Conservation (phyloP, 108 stramenopile genomes). For the Nannochloropsis salina region DNA sequence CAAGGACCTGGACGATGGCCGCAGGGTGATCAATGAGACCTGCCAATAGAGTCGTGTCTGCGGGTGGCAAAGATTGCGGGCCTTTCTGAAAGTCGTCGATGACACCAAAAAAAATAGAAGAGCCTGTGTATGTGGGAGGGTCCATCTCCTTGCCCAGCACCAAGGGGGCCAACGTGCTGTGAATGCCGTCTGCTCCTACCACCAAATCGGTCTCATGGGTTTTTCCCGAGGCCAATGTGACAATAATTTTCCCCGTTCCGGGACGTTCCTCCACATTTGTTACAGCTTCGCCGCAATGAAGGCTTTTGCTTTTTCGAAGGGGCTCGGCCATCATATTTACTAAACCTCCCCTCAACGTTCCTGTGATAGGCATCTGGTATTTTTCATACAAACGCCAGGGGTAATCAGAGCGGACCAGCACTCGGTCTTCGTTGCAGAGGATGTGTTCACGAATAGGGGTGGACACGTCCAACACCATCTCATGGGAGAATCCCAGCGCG, state of each 20-base stretch:
- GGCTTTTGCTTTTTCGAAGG: neutral
- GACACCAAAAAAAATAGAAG: neutral
- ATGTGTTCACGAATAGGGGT: neutral
- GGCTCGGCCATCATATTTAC: constrained; percentile 1
- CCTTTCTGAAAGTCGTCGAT: neutral
- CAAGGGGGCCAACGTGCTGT: neutral
- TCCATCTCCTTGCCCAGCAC: neutral
- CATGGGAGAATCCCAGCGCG: neutral
- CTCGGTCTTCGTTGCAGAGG: constrained; percentile 16
- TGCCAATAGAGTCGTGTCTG: neutral
- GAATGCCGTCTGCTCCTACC: neutral
- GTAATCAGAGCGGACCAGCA: constrained; percentile 4
- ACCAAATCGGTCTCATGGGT: neutral
- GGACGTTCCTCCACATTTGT: neutral
- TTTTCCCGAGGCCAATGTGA: neutral
- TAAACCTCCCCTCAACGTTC: neutral
- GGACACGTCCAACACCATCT: neutral
- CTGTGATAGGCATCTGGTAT: neutral
- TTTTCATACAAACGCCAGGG: neutral
- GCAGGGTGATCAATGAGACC: neutral
- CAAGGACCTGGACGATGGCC: constrained; percentile 7
- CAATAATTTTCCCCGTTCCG: neutral
- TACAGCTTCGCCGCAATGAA: neutral
- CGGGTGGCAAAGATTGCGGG: neutral
- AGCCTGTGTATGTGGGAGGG: neutral